Base-by-base conservation (phyloP, 2,329 filamentous ascomycete genomes). In the Clonostachys rhizophaga region DNA sequence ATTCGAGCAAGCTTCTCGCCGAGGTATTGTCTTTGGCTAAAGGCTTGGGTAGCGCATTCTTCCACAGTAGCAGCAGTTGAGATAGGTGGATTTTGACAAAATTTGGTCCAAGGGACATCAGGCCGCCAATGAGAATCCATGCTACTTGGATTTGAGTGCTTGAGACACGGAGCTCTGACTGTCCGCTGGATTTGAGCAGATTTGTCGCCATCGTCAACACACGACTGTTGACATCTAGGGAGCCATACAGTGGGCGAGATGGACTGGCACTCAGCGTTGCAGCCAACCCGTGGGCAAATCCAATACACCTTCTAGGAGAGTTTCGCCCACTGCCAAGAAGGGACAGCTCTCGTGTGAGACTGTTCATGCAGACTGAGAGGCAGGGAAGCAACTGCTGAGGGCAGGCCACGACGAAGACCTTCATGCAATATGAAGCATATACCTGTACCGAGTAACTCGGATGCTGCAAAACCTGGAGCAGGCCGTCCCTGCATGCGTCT, bases 61-160 rank as follows among this genome's bases (percentile, higher is more conserved):
- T 96, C 94, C 94, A 99, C 7, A 99, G 73, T 9, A 99, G 72
- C 47, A 99, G 82, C 18, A 99, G 76, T 61, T 99, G 94, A 3
- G 91, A 92, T 8, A 99, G 78, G 66, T 99, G 94, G 20, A 97
- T 97, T 69, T 99, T 99, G 66, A 97, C 92, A 64, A 99, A 99
- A 64, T 96, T 97, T 5, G 94, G 92, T 0, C 94, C 94, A 1
- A 99, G 78, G 1, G 91, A 91, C 92, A 97, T 97, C 47, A 99
- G 72, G 0, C 95, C 94, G 36, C 95, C 94, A 42, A 99, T 95
- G 48, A 99, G 73, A 43, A 95, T 95, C 92, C 94, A 99, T 6
- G 94, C 94, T 3, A 99, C 91, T 62, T 99, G 94, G 20, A 99
- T 91, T 61, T 99, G 94, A 2, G 91, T 96, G 58, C 89, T 89